Evolutionary conservation across 2,329 filamentous ascomycete species (phyloP).

Genomic region (Hymenoscyphus repandus): DNA sequence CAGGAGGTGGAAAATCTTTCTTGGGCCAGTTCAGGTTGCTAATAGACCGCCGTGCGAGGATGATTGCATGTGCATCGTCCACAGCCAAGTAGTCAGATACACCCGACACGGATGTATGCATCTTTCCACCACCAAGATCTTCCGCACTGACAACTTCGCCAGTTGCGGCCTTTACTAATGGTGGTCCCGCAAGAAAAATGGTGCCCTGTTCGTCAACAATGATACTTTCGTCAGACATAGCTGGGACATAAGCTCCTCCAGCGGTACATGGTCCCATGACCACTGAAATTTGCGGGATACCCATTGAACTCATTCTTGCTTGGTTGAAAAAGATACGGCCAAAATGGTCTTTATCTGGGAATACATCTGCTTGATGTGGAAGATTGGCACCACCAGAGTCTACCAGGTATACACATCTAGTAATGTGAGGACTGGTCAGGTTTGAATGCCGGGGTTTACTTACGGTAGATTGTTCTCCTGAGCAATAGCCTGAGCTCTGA

Average conservation of each 20-base stretch:
- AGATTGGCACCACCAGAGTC: constrained; percentile 95
- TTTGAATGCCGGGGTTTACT: constrained; percentile 24
- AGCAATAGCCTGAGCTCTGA: constrained; percentile 85
- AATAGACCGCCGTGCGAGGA: constrained; percentile 77
- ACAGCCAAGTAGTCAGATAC: constrained; percentile 95
- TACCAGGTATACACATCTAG: constrained; percentile 85
- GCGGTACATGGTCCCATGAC: constrained; percentile 98
- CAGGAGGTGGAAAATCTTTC: constrained; percentile 35
- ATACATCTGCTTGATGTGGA: constrained; percentile 91
- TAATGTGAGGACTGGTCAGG: background rate
- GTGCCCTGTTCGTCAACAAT: constrained; percentile 95
- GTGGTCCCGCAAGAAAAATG: constrained; percentile 92
- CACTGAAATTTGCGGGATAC: constrained; percentile 88
- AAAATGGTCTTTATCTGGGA: constrained; percentile 92
- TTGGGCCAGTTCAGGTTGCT: constrained; percentile 85
- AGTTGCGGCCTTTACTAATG: constrained; percentile 91
- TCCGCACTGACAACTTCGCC: constrained; percentile 89
- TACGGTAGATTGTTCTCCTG: constrained; percentile 75
- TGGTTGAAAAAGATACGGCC: constrained; percentile 97
- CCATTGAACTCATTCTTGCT: constrained; percentile 81
- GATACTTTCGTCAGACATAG: constrained; percentile 96
- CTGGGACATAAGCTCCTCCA: constrained; percentile 90
- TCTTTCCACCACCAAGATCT: constrained; percentile 81
- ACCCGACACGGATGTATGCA: constrained; percentile 86
- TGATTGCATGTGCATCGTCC: constrained; percentile 85